A percentile compares a stretch with the other conserved stretches of the same genome.
Evolutionary conservation across 2,329 filamentous ascomycete species (phyloP).

Genomic region (Diaporthe amygdali): DNA sequence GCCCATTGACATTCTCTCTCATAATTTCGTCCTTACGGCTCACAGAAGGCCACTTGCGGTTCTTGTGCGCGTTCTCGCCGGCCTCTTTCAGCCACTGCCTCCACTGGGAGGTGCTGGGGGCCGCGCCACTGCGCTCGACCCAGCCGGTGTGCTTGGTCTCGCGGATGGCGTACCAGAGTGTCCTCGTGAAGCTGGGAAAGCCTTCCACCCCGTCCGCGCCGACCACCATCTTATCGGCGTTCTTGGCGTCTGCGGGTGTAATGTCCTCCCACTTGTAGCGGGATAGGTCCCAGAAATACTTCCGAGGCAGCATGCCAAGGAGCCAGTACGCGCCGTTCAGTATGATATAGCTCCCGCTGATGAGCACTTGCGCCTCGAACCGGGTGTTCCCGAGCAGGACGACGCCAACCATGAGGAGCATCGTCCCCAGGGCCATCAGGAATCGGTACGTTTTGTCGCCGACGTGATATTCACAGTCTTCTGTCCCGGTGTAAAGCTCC

Average conservation of each 20-base stretch:
- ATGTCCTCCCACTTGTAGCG: constrained; percentile 33
- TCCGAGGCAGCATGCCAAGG: constrained; percentile 53
- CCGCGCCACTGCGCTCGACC: constrained; percentile 56
- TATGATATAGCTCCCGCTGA: constrained; percentile 61
- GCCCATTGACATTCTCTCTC: constrained; percentile 34
- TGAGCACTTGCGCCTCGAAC: constrained; percentile 65
- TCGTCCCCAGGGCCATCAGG: constrained; percentile 63
- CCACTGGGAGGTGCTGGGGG: constrained; percentile 59
- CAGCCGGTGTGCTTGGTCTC: constrained; percentile 58
- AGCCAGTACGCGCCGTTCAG: constrained; percentile 67
- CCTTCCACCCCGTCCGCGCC: constrained; percentile 43
- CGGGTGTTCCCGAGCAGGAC: constrained; percentile 66
- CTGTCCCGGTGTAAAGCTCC: constrained; percentile 67
- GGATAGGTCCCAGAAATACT: constrained; percentile 62
- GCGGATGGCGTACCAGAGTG: constrained; percentile 63
- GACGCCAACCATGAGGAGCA: constrained; percentile 65
- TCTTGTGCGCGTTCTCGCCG: constrained; percentile 39
- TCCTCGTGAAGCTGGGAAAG: constrained; percentile 56
- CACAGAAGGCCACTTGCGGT: constrained; percentile 52
- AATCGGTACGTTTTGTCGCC: constrained; percentile 50
- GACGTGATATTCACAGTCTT: constrained; percentile 63
- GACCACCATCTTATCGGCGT: constrained; percentile 38
- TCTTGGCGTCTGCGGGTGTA: constrained; percentile 15
- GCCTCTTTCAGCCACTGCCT: constrained; percentile 58
- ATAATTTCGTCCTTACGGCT: constrained; percentile 55